Evolutionary conservation across 2,329 filamentous ascomycete species (phyloP), one percentile per base, ranked within the genome.

Genomic region (Verticillium dahliae): DNA sequence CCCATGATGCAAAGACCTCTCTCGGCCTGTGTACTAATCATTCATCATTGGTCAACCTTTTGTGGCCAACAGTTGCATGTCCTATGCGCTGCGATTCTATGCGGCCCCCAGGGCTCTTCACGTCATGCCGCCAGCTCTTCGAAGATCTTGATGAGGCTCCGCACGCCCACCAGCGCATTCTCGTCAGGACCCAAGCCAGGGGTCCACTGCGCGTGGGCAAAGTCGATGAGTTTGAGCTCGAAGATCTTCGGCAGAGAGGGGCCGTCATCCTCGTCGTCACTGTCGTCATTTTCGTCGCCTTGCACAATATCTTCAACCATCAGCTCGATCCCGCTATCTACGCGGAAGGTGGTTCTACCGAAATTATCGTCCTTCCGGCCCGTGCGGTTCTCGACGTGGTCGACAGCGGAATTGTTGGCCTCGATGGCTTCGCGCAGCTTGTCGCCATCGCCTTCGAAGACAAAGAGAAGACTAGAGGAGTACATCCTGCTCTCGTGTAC

Each of bases 211-310:
- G 95, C 95, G 75, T 99, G 95, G 1, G 95, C 95, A 81, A 99
- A 99, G 74, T 99, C 95, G 68, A 99, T 99, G 65, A 99, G 81
- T 71, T 94, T 95, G 58, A 97, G 81, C 13, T 86, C 84, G 69
- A 89, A 91, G 54, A 96, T 85, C 68, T 88, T 88, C 0, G 89
- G 89, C 11, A 78, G 63, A 15, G 67, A 64, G 34, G 59, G 83
- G 79, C 56, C 80, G 1, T 80, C 78, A 1, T 79, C 79, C 1
- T 78, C 74, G 1, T 73, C 71, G 0, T 76, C 74, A 45, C 74
- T 73, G 13, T 85, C 81, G 1, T 87, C 84, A 4, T 81, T 81
- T 2, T 82, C 79, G 1, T 76, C 74, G 5, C 74, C 71, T 13
- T 71, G 71, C 52, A 68, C 66, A 6, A 67, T 54, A 41, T 65